Conservation (phyloP, 768 basidiomycete species). For the Scleroderma bovista region DNA sequence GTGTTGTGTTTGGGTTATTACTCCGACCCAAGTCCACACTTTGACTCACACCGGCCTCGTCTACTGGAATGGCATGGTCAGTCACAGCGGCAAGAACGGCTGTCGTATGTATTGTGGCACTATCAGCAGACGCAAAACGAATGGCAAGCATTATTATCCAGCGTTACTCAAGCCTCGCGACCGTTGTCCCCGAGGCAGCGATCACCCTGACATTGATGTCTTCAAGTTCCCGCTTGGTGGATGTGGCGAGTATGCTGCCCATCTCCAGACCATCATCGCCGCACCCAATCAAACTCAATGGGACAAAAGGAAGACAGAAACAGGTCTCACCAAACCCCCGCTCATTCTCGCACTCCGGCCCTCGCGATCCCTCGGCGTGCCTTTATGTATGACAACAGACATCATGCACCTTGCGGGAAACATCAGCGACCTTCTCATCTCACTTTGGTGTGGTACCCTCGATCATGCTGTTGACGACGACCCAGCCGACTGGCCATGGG, state of each 20-base stretch:
- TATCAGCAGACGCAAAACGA: conserved; percentile 23
- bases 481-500: conserved; percentile 28
- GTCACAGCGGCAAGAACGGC: conserved; percentile 28
- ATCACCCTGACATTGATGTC: conserved; percentile 28
- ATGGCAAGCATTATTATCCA: conserved; percentile 29
- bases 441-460: conserved; percentile 19
- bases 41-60: conserved; percentile 23
- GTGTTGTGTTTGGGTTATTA: too few species aligned
- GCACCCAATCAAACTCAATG: conserved; percentile 20
- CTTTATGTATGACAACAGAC: conserved; percentile 33
- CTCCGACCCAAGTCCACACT: too few species aligned
- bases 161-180: conserved; percentile 24
- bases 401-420: conserved; percentile 38
- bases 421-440: conserved; percentile 16
- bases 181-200: conserved; percentile 17
- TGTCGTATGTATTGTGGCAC: conserved; percentile 32
- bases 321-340: conserved; percentile 32
- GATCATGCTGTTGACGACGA: conserved; percentile 13
- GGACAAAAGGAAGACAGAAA: conserved; percentile 20
- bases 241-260: conserved; percentile 2
- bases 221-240: conserved; percentile 8
- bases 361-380: conserved; percentile 21
- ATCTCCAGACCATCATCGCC: background rate
- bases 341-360: conserved; percentile 31
- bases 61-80: conserved; percentile 29